Base-by-base conservation (phyloP, 306 rosid species). In the Cicer pinnatifidum region DNA sequence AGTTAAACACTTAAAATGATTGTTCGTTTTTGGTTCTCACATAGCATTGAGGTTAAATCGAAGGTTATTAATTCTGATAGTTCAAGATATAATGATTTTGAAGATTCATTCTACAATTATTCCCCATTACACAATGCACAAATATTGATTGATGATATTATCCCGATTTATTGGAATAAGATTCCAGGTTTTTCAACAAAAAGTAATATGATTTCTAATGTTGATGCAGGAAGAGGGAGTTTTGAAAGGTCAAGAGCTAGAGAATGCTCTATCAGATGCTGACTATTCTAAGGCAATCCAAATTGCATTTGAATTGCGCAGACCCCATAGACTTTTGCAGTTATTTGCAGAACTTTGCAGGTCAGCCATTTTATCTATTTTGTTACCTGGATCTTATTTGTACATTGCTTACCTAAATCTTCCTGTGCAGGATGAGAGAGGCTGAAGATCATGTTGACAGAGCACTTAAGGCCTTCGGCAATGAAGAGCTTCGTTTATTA, bases 221-320 rank as follows among this genome's bases (percentile, higher is more conserved):
- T 68, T 81, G 79, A 82, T 84, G 81, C 88, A 94, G 98, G 97
- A 88, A 77, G 95, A 89, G 79, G 87, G 87, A 45, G 97, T 91
- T 84, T 72, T 94, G 85, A 94, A 87, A 85, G 96, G 89, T 44
- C 98, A 94, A 80, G 98, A 91, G 72, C 89, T 94, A 63, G 95
- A 94, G 80, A 94, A 94, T 89, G 98, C 98, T 39, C 77, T 94
- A 64, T 82, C 82, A 72, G 97, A 91, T 80, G 92, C 98, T 44
- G 91, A 94, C 76, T 94, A 85, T 62, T 53, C 82, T 38, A 91
- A 88, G 84, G 98, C 98, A 78, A 86, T 94, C 72, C 97, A 76
- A 89, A 78, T 94, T 45, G 95, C 95, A 8, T 88, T 94, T 69
- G 89, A 91, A 73, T 84, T 94, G 77, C 93, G 86, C 67, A 86